Evolutionary conservation across 2,329 filamentous ascomycete genomes (phyloP).

Genomic region (Pseudomassariella vexata): DNA sequence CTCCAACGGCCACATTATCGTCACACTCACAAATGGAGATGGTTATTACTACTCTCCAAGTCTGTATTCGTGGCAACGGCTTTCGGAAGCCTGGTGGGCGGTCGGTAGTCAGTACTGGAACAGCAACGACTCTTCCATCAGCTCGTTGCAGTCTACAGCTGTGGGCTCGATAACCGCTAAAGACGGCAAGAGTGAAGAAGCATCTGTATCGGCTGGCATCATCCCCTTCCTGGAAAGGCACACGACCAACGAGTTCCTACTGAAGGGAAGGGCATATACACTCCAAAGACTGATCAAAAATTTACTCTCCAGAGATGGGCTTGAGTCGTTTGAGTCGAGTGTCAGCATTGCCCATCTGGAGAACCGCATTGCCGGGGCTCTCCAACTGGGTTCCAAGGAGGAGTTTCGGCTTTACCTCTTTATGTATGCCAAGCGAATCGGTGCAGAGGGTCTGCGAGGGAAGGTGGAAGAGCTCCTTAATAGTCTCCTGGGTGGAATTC

Average conservation of each 20-base stretch:
- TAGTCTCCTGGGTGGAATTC: conserved; percentile 68
- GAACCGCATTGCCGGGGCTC: conserved; percentile 84
- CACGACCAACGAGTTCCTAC: conserved; percentile 85
- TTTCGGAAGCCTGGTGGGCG: conserved; percentile 98
- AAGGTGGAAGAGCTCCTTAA: conserved; percentile 93
- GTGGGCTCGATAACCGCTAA: conserved; percentile 50
- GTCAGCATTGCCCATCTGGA: conserved; percentile 94
- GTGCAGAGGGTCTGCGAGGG: conserved; percentile 76
- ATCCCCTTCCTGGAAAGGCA: conserved; percentile 91
- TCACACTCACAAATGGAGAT: conserved; percentile 92
- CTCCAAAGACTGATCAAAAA: conserved; percentile 88
- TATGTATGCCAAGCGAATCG: conserved; percentile 96
- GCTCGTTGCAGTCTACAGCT: conserved; percentile 68
- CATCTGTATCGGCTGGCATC: conserved; percentile 78
- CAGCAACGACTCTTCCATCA: conserved; percentile 84
- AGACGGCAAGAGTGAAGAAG: conserved; percentile 39
- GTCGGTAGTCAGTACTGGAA: conserved; percentile 99
- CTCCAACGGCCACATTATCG: conserved; percentile 74
- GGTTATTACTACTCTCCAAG: conserved; percentile 82
- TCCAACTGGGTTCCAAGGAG: conserved; percentile 78
- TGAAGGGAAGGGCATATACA: conserved; percentile 87
- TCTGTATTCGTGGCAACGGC: conserved; percentile 87
- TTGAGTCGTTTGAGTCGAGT: conserved; percentile 83
- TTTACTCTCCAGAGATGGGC: conserved; percentile 81
- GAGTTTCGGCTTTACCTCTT: conserved; percentile 94